Percentiles rank a stretch among this genome's conserved stretches.
phyloP scores from a whole-genome alignment of 768 basidiomycete genomes.

The Roridomyces roridus region DNA sequence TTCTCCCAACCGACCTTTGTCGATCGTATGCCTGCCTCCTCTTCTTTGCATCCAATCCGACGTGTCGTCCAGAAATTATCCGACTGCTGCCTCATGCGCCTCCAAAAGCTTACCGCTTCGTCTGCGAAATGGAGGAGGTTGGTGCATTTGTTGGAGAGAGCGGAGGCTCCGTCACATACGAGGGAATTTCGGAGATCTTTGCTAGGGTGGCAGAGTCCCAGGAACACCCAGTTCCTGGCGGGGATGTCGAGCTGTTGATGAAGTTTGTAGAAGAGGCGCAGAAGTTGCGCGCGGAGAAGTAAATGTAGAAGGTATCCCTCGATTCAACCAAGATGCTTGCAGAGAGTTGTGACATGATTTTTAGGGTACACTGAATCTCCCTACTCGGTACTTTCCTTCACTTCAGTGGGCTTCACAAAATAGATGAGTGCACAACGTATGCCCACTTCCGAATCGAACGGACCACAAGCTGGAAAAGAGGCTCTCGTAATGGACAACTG shows the following conservation, averaged over 20 bases:
- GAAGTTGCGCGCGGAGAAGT: not conserved
- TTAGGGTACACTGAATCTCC: too few relatives aligned
- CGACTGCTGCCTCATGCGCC: slow-evolving; percentile 41
- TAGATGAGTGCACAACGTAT: too few relatives aligned
- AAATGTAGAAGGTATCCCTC: too few relatives aligned
- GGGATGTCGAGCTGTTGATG: slow-evolving; percentile 37
- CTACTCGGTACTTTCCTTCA: too few relatives aligned
- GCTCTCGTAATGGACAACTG: too few relatives aligned
- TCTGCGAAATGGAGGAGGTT: slow-evolving; percentile 59
- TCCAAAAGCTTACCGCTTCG: slow-evolving; percentile 55
- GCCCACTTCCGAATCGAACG: too few relatives aligned
- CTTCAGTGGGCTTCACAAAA: too few relatives aligned
- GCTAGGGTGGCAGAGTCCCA: slow-evolving; percentile 41
- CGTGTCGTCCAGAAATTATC: slow-evolving; percentile 25
- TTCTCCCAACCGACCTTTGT: slow-evolving; percentile 42
- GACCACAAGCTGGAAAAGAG: too few relatives aligned
- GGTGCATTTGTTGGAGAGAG: slow-evolving; percentile 45
- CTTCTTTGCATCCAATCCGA: not conserved
- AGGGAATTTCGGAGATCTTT: slow-evolving; percentile 45
- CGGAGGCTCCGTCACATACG: slow-evolving; percentile 36
- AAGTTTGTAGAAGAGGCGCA: slow-evolving; percentile 43
- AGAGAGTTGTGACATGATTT: too few relatives aligned
- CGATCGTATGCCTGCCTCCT: slow-evolving; percentile 23
- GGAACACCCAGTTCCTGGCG: slow-evolving; percentile 28
- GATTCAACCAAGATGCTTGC: too few relatives aligned